Base-by-base conservation (phyloP, 2,329 filamentous ascomycete genomes). In the Colletotrichum lindemuthianum region DNA sequence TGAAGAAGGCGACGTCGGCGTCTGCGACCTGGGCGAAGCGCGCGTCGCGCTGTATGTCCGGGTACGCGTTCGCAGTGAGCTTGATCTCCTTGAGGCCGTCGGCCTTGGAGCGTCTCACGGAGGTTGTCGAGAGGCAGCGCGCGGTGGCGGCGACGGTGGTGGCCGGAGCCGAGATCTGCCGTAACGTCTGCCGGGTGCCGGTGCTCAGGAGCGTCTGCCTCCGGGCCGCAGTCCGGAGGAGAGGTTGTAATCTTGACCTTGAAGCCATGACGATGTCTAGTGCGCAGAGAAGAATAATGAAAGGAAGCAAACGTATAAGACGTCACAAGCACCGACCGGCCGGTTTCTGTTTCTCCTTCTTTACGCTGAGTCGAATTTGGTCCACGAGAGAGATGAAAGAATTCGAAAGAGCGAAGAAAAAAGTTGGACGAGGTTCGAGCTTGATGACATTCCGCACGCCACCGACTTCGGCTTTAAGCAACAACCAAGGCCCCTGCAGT, bases 41-140 rank as follows among this genome's bases (percentile, higher is more conserved):
- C 12, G 87, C 76, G 73, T 97, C 88, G 69, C 96, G 88, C 80
- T 94, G 88, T 72, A 99, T 82, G 65, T 91, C 84, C 8, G 96
- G 95, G 73, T 96, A 96, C 58, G 89, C 91, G 70, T 97, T 92
- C 58, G 92, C 88, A 13, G 96, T 99, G 80, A 91, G 92, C 76
- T 91, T 92, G 74, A 73, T 68, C 52, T 68, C 55, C 53, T 68
- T 68, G 24, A 56, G 56, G 33, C 55, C 63, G 36, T 52, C 59
- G 34, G 43, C 40, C 54, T 58, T 44, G 40, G 60, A 47, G 10
- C 34, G 40, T 36, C 66, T 60, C 36, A 43, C 47, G 56, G 53
- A 45, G 5, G 67, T 68, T 39, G 67, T 68, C 51, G 61, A 44
- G 16, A 68, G 13, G 52, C 58, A 52, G 8, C 58, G 61, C 51